These are phyloP conservation scores for Chlorella sp. DNA, from an alignment of 139 green algal species.

Conservation along the genomic window DNA sequence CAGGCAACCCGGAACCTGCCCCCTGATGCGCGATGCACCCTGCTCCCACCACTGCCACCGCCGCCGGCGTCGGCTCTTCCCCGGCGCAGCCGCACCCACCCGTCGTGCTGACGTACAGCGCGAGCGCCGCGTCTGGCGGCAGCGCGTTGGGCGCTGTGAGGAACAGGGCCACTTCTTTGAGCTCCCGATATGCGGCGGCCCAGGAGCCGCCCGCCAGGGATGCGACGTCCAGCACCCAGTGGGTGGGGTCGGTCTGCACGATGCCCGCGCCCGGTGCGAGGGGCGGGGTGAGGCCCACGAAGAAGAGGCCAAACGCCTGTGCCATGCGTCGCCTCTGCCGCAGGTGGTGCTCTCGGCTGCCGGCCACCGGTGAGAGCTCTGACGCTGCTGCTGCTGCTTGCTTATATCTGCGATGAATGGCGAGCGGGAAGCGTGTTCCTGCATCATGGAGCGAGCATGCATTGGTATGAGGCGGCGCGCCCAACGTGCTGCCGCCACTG, in stretches of 20 bases:
- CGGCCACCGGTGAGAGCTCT: too few species aligned
- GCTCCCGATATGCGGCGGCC: constrained; percentile 23
- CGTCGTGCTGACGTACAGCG: constrained; percentile 34
- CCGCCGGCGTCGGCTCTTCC: constrained; percentile 19
- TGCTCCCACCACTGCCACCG: constrained; percentile 1
- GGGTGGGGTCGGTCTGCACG: constrained; percentile 35
- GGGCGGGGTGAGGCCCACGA: constrained; percentile 18
- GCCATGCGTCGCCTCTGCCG: constrained; percentile 11
- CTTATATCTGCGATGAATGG: too few species aligned
- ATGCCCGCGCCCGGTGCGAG: constrained; percentile 21
- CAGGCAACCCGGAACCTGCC: not conserved
- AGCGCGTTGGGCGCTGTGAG: constrained; percentile 15
- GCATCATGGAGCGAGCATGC: too few species aligned
- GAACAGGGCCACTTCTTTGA: constrained; percentile 36
- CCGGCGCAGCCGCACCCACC: too few species aligned
- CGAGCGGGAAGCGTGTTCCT: too few species aligned
- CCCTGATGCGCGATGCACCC: too few species aligned
- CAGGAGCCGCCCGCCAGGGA: not conserved
- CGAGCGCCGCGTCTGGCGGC: constrained; percentile 29
- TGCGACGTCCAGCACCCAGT: constrained; percentile 34
- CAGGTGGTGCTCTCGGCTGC: too few species aligned
- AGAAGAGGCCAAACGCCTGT: constrained; percentile 29
- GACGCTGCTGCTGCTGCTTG: too few species aligned
- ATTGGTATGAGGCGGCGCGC: too few species aligned
- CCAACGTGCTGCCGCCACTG: too few species aligned